Conservation (phyloP, 495 filamentous ascomycete species). For the Acidomyces sp. region DNA sequence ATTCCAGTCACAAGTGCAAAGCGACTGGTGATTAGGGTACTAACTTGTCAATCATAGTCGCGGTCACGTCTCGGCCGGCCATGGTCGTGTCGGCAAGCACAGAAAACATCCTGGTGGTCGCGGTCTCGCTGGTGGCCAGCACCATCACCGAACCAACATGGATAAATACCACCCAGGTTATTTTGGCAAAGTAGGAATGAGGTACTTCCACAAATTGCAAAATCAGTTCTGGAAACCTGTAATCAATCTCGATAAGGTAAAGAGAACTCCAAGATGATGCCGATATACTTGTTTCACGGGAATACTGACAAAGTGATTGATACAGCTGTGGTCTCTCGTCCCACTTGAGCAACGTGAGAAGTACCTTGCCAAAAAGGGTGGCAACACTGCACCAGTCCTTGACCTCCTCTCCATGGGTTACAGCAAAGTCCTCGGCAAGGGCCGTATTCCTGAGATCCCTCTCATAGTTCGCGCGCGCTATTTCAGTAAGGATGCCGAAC, state of each 20-base stretch:
- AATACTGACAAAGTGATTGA: too few species aligned
- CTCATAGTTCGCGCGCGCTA: conserved; percentile 79
- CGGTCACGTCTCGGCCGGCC: conserved; percentile 87
- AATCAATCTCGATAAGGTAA: conserved; percentile 84
- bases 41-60: conserved; percentile 41
- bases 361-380: conserved; percentile 48
- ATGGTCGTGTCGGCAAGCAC: conserved; percentile 88
- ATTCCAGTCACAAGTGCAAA: too few species aligned
- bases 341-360: conserved; percentile 71
- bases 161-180: conserved; percentile 94
- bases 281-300: too few species aligned
- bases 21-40: too few species aligned
- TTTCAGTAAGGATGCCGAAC: conserved; percentile 77
- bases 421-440: conserved; percentile 89
- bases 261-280: too few species aligned
- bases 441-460: conserved; percentile 71
- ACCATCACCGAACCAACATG: conserved; percentile 73
- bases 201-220: conserved; percentile 81
- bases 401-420: conserved; percentile 86
- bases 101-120: conserved; percentile 88
- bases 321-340: conserved; percentile 68
- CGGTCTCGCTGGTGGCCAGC: conserved; percentile 92
- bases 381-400: conserved; percentile 77
- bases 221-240: conserved; percentile 88
- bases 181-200: conserved; percentile 97